Conservation (phyloP, 2,329 filamentous ascomycete species). For the Chaetomiaceae sp. region DNA sequence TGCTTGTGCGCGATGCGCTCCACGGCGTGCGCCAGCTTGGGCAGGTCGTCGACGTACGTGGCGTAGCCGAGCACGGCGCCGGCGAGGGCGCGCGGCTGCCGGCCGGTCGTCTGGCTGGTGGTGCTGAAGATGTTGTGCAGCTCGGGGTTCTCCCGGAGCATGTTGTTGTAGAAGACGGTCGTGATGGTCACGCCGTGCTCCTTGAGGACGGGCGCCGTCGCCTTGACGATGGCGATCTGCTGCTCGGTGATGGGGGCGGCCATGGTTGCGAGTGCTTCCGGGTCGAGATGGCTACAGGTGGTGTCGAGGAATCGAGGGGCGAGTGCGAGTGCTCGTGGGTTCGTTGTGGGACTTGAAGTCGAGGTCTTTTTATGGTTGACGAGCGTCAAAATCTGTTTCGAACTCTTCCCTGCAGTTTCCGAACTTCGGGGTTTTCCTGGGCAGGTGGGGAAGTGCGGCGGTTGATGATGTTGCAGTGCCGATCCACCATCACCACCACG, state of each 20-base stretch:
- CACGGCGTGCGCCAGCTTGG: constrained; percentile 48
- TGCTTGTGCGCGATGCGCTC: constrained; percentile 67
- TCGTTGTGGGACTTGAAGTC: not conserved
- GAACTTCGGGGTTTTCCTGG: not conserved
- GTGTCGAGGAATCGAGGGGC: too few relatives aligned
- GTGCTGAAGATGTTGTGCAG: constrained; percentile 68
- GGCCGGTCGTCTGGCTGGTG: constrained; percentile 57
- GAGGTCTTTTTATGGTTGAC: not conserved
- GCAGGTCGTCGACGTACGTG: constrained; percentile 61
- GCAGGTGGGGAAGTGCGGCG: constrained; percentile 3
- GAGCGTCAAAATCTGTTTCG: not conserved
- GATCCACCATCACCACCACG: not conserved
- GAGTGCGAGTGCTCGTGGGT: not conserved
- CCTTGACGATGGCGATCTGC: constrained; percentile 69
- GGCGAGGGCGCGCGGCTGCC: constrained; percentile 59
- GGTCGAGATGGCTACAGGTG: not conserved
- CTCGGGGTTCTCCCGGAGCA: constrained; percentile 60
- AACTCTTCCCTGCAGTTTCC: not conserved
- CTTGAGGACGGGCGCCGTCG: constrained; percentile 67
- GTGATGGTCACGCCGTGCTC: constrained; percentile 67
- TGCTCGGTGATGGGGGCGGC: constrained; percentile 48
- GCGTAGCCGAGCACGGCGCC: constrained; percentile 66
- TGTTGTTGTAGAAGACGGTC: constrained; percentile 64
- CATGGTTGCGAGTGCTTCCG: constrained; percentile 13
- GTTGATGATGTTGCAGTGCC: not conserved